Percentiles rank a stretch among this genome's conserved stretches.
phyloP scores from a whole-genome alignment of 257 asterid genomes.

The Primulina tabacum region DNA sequence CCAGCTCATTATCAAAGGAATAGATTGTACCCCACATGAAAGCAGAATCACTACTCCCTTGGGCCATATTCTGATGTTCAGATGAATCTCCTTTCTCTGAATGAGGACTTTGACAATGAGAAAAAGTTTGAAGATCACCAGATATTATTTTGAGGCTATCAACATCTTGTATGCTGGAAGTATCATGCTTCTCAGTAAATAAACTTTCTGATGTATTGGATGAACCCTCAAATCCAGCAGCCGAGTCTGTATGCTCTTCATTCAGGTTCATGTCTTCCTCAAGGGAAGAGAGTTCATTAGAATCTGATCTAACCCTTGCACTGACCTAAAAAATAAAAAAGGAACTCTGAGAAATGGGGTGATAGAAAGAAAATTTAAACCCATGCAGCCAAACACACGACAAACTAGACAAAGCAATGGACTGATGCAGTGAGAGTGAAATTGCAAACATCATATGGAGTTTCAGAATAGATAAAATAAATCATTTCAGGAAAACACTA shows the following conservation, averaged over 20 bases:
- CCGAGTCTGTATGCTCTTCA: slow-evolving; percentile 65
- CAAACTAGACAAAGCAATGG: neutral
- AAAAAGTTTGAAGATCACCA: slow-evolving; percentile 38
- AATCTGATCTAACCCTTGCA: slow-evolving; percentile 58
- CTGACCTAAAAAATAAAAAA: slow-evolving; percentile 42
- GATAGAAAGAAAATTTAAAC: slow-evolving; percentile 4
- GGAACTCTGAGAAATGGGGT: slow-evolving; percentile 11
- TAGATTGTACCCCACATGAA: slow-evolving; percentile 58
- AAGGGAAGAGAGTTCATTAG: slow-evolving; percentile 60
- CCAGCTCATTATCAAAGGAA: slow-evolving; percentile 57
- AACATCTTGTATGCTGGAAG: slow-evolving; percentile 41
- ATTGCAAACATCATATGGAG: neutral
- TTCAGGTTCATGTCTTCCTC: slow-evolving; percentile 57
- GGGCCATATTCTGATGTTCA: slow-evolving; percentile 42
- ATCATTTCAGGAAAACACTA: neutral
- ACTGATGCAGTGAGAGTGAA: neutral
- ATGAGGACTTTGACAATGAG: slow-evolving; percentile 43
- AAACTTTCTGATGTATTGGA: slow-evolving; percentile 85
- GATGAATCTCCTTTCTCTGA: slow-evolving; percentile 48
- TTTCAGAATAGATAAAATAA: neutral
- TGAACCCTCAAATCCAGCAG: slow-evolving; percentile 70
- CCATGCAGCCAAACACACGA: neutral
- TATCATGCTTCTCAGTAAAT: slow-evolving; percentile 68
- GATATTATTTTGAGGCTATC: slow-evolving; percentile 48
- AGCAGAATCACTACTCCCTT: slow-evolving; percentile 46